Evolutionary conservation across 176 grass and related monocot genomes (phyloP), one percentile per base, ranked within the genome.

Genomic region (Oryza australiensis): DNA sequence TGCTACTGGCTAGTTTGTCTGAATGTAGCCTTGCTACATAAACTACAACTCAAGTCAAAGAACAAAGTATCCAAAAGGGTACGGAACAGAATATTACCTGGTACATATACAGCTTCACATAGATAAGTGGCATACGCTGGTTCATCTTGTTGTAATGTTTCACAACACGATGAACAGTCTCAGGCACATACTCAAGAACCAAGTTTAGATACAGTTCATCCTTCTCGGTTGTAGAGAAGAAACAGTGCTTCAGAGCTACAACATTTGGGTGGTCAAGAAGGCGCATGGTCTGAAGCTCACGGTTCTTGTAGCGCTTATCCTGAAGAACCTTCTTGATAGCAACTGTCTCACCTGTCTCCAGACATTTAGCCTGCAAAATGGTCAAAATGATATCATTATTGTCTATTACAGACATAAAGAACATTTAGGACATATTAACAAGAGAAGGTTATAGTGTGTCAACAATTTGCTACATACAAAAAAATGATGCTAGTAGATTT

Each of bases 241-340:
- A 94, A 43, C 92, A 94, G 72, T 94, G 92, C 81, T 94, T 94
- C 69, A 94, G 62, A 82, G 84, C 79, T 3, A 94, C 87, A 66
- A 89, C 84, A 70, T 94, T 94, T 67, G 92, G 92, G 57, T 94
- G 89, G 81, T 94, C 92, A 72, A 94, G 84, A 72, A 91, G 84
- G 41, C 89, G 92, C 89, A 94, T 94, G 53, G 89, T 94, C 57
- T 94, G 92, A 29, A 94, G 77, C 66, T 94, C 92, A 29, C 92
- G 92, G 69, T 94, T 94, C 89, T 94, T 94, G 84, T 94, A 94
- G n/a, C 92, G 87, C 86, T 94, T 94, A 41, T 94, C 92, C 82
- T 94, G 92, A 70, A 94, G 89, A 84, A 94, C 92, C 86, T 94
- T 94, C 84, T 94, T 94, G 72, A 94, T 94, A 11, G 92, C 92